These are phyloP conservation scores for Rhododendron kiyosumense DNA, from an alignment of 148 eudicot genomes.

Conservation along the genomic window DNA sequence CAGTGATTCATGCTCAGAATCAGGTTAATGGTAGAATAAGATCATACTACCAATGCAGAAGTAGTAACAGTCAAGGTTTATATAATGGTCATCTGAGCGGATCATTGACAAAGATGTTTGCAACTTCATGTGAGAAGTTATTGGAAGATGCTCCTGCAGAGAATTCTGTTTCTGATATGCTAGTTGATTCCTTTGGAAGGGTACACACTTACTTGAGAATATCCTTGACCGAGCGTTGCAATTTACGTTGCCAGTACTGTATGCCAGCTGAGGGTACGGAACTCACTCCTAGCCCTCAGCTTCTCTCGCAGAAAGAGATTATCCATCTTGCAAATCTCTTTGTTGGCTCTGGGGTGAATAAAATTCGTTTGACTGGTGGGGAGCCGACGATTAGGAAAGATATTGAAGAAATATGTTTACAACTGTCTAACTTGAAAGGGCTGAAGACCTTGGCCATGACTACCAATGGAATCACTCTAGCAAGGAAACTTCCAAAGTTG, in stretches of 20 bases:
- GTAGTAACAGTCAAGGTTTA: constrained; percentile 16
- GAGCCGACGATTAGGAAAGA: constrained; percentile 92
- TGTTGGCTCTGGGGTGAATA: constrained; percentile 76
- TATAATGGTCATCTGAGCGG: constrained; percentile 15
- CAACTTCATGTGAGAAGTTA: constrained; percentile 46
- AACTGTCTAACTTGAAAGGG: constrained; percentile 66
- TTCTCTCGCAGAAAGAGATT: constrained; percentile 71
- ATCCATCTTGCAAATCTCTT: constrained; percentile 69
- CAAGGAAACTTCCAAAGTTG: constrained; percentile 76
- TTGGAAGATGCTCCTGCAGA: constrained; percentile 44
- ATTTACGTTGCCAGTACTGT: constrained; percentile 92
- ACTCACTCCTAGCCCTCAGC: constrained; percentile 59
- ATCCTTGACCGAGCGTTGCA: constrained; percentile 92
- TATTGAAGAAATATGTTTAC: constrained; percentile 76
- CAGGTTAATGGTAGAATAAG: constrained; percentile 33
- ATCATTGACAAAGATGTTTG: constrained; percentile 26
- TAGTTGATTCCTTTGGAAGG: constrained; percentile 91
- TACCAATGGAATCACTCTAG: constrained; percentile 80
- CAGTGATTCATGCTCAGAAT: constrained; percentile 1
- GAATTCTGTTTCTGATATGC: constrained; percentile 58
- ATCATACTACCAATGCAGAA: constrained; percentile 16
- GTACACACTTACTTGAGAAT: constrained; percentile 83
- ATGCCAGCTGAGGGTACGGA: constrained; percentile 97
- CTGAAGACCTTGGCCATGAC: constrained; percentile 81
- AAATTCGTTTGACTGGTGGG: constrained; percentile 95